Evolutionary conservation across 2,329 filamentous ascomycete genomes (phyloP).

Genomic region (Coniochaeta sp.): DNA sequence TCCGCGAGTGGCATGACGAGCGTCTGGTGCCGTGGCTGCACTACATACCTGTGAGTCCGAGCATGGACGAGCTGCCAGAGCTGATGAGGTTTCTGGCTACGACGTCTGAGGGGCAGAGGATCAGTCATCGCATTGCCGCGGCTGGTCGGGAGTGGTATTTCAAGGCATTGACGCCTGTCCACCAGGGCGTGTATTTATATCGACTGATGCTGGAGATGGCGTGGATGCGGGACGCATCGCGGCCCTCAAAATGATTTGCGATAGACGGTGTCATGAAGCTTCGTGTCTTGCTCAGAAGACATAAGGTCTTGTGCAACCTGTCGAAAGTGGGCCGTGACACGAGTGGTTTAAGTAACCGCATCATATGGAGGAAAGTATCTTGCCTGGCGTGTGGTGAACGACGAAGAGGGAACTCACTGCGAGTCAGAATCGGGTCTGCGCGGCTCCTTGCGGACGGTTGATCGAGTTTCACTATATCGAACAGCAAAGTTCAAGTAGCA

Average conservation of each 20-base stretch:
- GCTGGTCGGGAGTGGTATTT: conserved; percentile 46
- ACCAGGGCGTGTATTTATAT: conserved; percentile 54
- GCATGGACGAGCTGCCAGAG: conserved; percentile 44
- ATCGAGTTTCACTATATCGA: too few relatives aligned
- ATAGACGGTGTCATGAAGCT: too few relatives aligned
- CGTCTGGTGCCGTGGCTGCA: conserved; percentile 48
- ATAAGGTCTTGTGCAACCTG: too few relatives aligned
- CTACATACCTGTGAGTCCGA: conserved; percentile 43
- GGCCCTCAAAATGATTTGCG: neutral
- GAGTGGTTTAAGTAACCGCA: too few relatives aligned
- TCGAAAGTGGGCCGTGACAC: too few relatives aligned
- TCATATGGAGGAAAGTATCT: too few relatives aligned
- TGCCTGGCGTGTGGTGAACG: too few relatives aligned
- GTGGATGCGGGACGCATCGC: conserved; percentile 25
- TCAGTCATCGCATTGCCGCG: conserved; percentile 43
- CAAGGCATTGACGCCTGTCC: conserved; percentile 46
- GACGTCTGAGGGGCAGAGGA: conserved; percentile 34
- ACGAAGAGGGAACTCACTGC: too few relatives aligned
- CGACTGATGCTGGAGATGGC: conserved; percentile 51
- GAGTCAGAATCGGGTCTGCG: too few relatives aligned
- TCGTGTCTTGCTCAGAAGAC: too few relatives aligned
- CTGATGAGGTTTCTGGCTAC: conserved; percentile 36
- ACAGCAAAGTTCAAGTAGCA: too few relatives aligned
- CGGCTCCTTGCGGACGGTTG: too few relatives aligned
- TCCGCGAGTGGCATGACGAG: conserved; percentile 52